Evolutionary conservation across 176 grass and related monocot species (phyloP), one percentile per base, ranked within the genome.

Genomic region (Tuctoria greenei): DNA sequence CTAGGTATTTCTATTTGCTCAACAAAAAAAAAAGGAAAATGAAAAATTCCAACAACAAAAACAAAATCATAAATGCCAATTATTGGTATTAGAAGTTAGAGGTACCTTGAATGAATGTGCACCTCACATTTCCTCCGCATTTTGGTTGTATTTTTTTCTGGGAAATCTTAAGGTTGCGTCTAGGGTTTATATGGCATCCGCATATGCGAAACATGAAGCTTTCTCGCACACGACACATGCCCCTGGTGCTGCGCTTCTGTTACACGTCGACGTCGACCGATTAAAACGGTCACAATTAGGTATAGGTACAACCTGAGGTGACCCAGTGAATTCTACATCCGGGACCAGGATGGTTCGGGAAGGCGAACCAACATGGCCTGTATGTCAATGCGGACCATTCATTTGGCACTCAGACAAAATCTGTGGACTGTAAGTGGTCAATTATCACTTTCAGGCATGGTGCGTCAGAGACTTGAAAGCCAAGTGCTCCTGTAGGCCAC

Each of bases 251-350:
- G 63, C 58, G 13, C 44, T 25, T 17, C 73, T 67, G 69, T 61
- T 85, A 75, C 28, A 76, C 56, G 64, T 80, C 69, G 21, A 50
- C 46, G 63, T 85, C 83, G 0, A 51, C 13, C 45, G 27, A 82
- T 57, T 65, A 8, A 47, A 26, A 62, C 43, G 39, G 20, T 36
- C 37, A n/a, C 35, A 64, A 71, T 28, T 21, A 65, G 16, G 35
- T 17, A 34, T 9, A 3, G 70, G 16, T 40, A 14, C 56, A 71
- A 4, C 56, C 26, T 45, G 20, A 3, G 7, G 35, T 25, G 45
- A 8, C 14, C n/a, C 7, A 58, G 1, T 28, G 27, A 46, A 37
- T 63, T 28, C 26, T 28, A 12, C 10, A 10, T 25, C 10, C 23
- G 71, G 11, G 72, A 76, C 10, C 23, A 64, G 11, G 72, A 76